Evolutionary conservation across 768 basidiomycete genomes (phyloP).

Genomic region (Agaricus blazei): DNA sequence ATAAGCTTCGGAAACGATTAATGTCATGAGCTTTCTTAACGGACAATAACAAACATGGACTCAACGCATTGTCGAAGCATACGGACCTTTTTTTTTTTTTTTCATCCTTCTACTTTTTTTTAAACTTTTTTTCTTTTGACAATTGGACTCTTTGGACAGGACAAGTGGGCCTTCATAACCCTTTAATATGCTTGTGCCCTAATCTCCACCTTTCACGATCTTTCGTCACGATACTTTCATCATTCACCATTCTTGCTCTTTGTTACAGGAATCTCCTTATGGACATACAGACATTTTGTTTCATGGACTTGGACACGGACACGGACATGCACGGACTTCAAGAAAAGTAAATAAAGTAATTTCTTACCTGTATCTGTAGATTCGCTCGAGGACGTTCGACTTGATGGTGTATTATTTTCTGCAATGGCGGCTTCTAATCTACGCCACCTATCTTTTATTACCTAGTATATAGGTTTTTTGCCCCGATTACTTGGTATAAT

Average conservation of each 20-base stretch:
- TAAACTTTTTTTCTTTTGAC: not conserved
- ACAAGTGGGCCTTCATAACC: not conserved
- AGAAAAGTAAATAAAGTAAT: conserved; percentile 11
- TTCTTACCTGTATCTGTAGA: conserved; percentile 11
- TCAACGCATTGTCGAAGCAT: not conserved
- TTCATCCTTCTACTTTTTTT: no score
- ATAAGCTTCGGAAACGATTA: conserved; percentile 39
- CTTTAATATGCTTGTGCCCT: conserved; percentile 7
- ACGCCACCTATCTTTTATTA: not conserved
- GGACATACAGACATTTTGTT: not conserved
- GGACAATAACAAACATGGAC: conserved; percentile 17
- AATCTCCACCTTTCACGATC: conserved; percentile 4
- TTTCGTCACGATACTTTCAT: not conserved
- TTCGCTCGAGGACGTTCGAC: conserved; percentile 8
- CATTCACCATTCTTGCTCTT: conserved; percentile 3
- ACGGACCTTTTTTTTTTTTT: not conserved
- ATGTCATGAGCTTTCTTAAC: conserved; percentile 17
- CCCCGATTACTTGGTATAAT: conserved; percentile 1
- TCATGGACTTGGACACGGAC: conserved; percentile 4
- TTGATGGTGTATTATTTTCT: conserved; percentile 11
- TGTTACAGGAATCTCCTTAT: not conserved
- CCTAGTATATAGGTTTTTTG: not conserved
- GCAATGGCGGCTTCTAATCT: not conserved
- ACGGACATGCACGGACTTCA: conserved; percentile 6
- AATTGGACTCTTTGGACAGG: conserved; percentile 7